Conservation (phyloP, 768 basidiomycete genomes). For the Calvatia gigantea region DNA sequence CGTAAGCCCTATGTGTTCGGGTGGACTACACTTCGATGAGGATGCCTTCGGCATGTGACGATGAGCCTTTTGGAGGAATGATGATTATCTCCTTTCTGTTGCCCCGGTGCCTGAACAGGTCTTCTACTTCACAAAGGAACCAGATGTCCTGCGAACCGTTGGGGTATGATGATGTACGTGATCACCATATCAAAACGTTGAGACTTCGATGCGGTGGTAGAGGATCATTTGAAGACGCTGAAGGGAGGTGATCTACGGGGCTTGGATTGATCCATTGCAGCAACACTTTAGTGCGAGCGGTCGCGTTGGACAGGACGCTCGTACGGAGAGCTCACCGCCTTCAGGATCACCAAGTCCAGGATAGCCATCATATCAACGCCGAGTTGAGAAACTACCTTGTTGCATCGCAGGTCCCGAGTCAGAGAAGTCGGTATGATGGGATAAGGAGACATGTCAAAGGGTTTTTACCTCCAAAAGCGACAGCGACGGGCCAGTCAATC, state of each 20-base stretch:
- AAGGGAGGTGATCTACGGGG: not conserved
- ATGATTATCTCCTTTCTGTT: not conserved
- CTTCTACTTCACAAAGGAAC: no score
- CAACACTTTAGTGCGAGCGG: no score
- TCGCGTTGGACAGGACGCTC: no score
- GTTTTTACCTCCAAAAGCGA: not conserved
- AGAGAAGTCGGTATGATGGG: not conserved
- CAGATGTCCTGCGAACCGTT: not conserved
- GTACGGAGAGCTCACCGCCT: no score
- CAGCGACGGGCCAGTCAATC: not conserved
- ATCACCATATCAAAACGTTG: not conserved
- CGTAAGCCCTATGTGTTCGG: no score
- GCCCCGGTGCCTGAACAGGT: not conserved
- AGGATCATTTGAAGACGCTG: not conserved
- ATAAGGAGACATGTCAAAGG: not conserved
- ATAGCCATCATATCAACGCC: not conserved
- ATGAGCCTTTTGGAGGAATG: not conserved
- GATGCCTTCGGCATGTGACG: not conserved
- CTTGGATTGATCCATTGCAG: not conserved
- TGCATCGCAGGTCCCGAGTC: conserved; percentile 6
- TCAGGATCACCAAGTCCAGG: no score
- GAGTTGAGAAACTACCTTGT: conserved; percentile 1
- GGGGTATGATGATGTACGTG: not conserved
- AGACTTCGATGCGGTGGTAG: not conserved
- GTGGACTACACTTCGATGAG: no score